Evolutionary conservation across 2,329 filamentous ascomycete species (phyloP), one percentile per base, ranked within the genome.

Genomic region (Exophiala lecanii-corni): DNA sequence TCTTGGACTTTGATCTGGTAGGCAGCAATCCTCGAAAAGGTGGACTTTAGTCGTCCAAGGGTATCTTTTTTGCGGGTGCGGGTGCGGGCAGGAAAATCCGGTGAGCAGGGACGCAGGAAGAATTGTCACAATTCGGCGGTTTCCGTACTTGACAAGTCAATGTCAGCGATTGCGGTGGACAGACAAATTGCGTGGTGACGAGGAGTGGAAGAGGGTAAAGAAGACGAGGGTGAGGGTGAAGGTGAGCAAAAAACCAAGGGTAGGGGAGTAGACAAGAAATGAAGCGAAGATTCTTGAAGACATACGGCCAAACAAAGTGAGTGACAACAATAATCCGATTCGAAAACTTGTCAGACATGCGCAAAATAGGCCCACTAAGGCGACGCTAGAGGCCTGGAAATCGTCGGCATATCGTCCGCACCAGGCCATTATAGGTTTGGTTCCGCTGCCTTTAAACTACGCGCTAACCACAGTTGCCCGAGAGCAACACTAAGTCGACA

Each of bases 141-240:
- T 57, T 62, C 58, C 54, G 57, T 66, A 67, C 68, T 71, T 66
- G 68, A 70, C 68, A 71, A 71, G 67, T 68, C 62, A 71, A 71
- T 71, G 68, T 67, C 68, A 70, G 68, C 67, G 63, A 61, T 56
- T 57, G 54, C 55, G 51, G 53, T 46, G 53, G 51, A 50, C 43
- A 44, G 45, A 46, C 48, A 50, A 55, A 57, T 51, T 50, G 56
- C 53, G 49, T 45, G 50, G 31, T 55, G 54, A 58, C 50, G 56
- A 47, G 47, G 50, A 53, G 47, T 54, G 53, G 47, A 48, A 45
- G 40, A 41, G 49, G 47, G 46, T 53, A 55, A 51, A 32, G 39
- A 36, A 45, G 50, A 45, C 52, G 41, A 44, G 41, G 41, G 45
- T 51, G 52, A 48, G 43, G 45, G 45, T 50, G 53, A 52, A 47